phyloP scores from a whole-genome alignment of 306 rosid genomes.

The Betula pendula region DNA sequence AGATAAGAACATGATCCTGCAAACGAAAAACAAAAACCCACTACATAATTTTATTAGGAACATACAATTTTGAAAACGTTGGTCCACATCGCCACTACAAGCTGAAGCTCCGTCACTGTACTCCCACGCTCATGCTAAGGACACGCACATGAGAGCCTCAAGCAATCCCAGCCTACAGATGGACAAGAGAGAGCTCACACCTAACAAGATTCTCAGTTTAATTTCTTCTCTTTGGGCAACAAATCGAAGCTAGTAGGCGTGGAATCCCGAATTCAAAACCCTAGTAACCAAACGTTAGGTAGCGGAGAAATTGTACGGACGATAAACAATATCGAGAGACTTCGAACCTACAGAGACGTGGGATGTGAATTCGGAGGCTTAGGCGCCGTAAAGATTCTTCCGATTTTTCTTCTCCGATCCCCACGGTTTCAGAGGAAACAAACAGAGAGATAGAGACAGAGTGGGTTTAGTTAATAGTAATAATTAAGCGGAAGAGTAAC shows the following conservation, averaged over 20 bases:
- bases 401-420: neutral
- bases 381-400: neutral
- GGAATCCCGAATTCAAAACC: neutral
- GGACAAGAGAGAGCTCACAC: neutral
- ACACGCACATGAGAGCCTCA: neutral
- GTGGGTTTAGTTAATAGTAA: neutral
- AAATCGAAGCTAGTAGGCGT: neutral
- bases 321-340: neutral
- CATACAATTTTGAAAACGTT: constrained; percentile 57
- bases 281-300: neutral
- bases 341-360: neutral
- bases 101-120: neutral
- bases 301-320: neutral
- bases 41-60: neutral
- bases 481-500: neutral
- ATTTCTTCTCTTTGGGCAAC: neutral
- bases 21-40: neutral
- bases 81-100: constrained; percentile 49
- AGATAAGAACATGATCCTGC: neutral
- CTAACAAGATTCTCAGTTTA: neutral
- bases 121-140: neutral
- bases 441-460: neutral
- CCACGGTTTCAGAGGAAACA: neutral
- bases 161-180: neutral
- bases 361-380: neutral